phyloP scores from a whole-genome alignment of 176 grass and related monocot genomes.

The Avena insularis region DNA sequence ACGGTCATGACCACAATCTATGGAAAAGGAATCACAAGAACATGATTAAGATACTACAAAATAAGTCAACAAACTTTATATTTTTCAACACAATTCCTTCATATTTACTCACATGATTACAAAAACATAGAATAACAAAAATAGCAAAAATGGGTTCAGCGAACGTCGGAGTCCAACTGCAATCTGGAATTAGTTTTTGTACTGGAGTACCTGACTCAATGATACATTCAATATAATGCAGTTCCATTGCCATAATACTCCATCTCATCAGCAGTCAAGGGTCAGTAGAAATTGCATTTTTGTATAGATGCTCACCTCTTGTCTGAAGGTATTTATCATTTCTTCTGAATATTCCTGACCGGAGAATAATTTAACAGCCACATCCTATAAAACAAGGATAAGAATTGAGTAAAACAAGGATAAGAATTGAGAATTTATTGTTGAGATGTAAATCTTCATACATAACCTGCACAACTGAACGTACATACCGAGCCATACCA shows the following conservation, averaged over 20 bases:
- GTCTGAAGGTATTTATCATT: conserved; percentile 85
- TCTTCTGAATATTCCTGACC: conserved; percentile 94
- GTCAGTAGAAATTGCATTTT: background rate
- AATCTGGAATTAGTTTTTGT: background rate
- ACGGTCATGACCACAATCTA: background rate
- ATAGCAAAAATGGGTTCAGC: background rate
- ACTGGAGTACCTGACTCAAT: background rate
- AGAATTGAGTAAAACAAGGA: conserved; percentile 2
- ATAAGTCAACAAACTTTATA: background rate
- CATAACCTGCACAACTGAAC: conserved; percentile 28
- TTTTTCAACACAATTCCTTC: background rate
- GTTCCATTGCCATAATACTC: background rate
- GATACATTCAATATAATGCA: conserved; percentile 6
- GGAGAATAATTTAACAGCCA: conserved; percentile 93
- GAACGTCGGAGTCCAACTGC: background rate
- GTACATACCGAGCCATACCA: conserved; percentile 97
- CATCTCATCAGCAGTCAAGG: background rate
- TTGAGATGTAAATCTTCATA: background rate
- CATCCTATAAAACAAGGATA: conserved; percentile 57
- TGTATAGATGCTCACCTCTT: conserved; percentile 70
- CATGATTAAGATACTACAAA: conserved; percentile 18
- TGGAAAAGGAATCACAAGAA: conserved; percentile 22
- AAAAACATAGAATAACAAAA: conserved; percentile 21
- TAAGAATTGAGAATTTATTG: conserved; percentile 16
- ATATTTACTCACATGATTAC: conserved; percentile 10